Percentiles rank a stretch among this genome's conserved stretches.
These are phyloP conservation scores for Salix caprea DNA, from an alignment of 345 rosid species.

Conservation along the genomic window DNA sequence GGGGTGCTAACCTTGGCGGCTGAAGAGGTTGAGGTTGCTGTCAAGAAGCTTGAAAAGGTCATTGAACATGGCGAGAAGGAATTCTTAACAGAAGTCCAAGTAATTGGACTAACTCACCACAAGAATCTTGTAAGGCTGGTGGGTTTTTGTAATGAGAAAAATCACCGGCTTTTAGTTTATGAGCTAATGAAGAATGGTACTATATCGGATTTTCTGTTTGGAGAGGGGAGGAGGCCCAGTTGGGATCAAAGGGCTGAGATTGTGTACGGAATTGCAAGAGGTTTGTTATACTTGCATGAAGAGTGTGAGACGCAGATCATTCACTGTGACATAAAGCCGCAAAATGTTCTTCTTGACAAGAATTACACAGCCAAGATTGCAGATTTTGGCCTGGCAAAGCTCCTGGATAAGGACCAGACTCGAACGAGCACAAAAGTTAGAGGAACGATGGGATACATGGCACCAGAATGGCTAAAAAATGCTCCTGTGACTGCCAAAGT, in stretches of 20 bases:
- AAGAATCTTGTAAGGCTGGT: constrained; percentile 44
- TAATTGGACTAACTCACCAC: constrained; percentile 42
- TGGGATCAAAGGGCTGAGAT: constrained; percentile 39
- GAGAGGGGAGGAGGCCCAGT: constrained; percentile 21
- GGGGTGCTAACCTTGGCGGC: constrained; percentile 23
- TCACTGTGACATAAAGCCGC: constrained; percentile 50
- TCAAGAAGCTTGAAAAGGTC: constrained; percentile 35
- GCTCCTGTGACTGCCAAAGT: constrained; percentile 29
- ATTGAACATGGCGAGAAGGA: constrained; percentile 34
- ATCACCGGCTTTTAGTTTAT: constrained; percentile 37
- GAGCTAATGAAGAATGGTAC: constrained; percentile 40
- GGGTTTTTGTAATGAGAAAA: constrained; percentile 38
- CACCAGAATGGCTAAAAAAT: constrained; percentile 48
- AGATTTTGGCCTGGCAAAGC: constrained; percentile 45
- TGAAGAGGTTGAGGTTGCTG: constrained; percentile 35
- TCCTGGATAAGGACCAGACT: constrained; percentile 35
- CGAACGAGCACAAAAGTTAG: constrained; percentile 34
- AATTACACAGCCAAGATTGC: constrained; percentile 26
- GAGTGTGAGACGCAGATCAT: constrained; percentile 44
- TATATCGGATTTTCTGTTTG: constrained; percentile 32
- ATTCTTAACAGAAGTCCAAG: constrained; percentile 41
- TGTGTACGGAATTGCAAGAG: constrained; percentile 30
- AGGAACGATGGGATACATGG: constrained; percentile 45
- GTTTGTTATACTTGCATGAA: constrained; percentile 44
- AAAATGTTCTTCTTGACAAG: constrained; percentile 41